phyloP scores from a whole-genome alignment of 148 eudicot genomes.

The Rhododendron vialii region DNA sequence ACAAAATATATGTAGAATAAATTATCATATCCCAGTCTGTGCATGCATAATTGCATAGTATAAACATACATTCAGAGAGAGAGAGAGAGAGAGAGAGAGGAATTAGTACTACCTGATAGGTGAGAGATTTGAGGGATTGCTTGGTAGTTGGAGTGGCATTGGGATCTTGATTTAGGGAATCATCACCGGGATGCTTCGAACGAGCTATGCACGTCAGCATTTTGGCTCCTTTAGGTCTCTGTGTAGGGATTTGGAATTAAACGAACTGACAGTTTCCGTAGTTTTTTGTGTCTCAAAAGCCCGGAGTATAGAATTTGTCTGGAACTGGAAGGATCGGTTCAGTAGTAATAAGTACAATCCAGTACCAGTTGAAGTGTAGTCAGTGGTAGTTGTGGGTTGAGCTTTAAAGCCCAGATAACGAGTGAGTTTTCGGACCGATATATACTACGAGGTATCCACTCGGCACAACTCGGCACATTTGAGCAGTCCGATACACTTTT shows the following conservation, averaged over 20 bases:
- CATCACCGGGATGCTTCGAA: not conserved
- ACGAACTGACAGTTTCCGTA: too few relatives aligned
- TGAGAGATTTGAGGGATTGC: constrained; percentile 5
- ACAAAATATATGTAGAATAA: not conserved
- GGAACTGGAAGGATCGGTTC: too few relatives aligned
- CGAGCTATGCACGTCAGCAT: constrained; percentile 5
- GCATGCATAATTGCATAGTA: not conserved
- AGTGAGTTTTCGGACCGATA: too few relatives aligned
- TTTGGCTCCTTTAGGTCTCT: not conserved
- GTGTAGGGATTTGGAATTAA: not conserved
- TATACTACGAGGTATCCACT: too few relatives aligned
- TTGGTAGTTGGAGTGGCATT: not conserved
- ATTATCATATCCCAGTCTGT: not conserved
- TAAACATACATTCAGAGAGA: not conserved
- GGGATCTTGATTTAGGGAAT: not conserved
- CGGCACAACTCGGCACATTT: too few relatives aligned
- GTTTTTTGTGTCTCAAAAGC: too few relatives aligned
- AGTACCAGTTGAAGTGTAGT: too few relatives aligned
- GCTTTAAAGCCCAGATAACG: too few relatives aligned
- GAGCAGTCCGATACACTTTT: too few relatives aligned
- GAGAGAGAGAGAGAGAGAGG: not conserved
- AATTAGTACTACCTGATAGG: not conserved
- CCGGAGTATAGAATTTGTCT: too few relatives aligned
- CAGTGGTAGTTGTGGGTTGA: too few relatives aligned
- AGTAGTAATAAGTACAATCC: too few relatives aligned